Conservation (phyloP, 176 grass and related monocot species). For the Paspalum notatum region DNA sequence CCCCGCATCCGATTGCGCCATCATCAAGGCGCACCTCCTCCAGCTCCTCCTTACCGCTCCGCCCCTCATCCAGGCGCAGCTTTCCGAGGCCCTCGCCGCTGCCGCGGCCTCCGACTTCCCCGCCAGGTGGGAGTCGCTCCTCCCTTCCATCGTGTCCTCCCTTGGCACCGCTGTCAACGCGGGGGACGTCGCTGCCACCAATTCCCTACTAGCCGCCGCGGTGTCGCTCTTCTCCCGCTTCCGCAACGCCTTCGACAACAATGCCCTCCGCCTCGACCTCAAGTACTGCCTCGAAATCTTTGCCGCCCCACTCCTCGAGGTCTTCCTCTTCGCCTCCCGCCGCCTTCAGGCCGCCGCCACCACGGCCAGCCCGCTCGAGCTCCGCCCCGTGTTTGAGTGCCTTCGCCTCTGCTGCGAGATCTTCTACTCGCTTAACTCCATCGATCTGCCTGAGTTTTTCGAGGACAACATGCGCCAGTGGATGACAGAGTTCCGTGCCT, state of each 20-base stretch:
- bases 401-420: constrained; percentile 89
- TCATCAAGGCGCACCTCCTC: constrained; percentile 76
- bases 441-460: constrained; percentile 96
- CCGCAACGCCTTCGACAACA: constrained; percentile 82
- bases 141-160: constrained; percentile 72
- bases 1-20: constrained; percentile 61
- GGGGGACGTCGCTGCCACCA: constrained; percentile 60
- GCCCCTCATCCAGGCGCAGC: constrained; percentile 73
- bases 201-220: constrained; percentile 72
- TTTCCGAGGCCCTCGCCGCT: constrained; percentile 75
- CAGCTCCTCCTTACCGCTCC: constrained; percentile 78
- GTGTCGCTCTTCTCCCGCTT: constrained; percentile 85
- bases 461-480: constrained; percentile 97
- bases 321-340: constrained; percentile 76
- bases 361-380: constrained; percentile 44
- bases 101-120: constrained; percentile 81
- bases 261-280: constrained; percentile 80
- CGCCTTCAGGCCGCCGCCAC: constrained; percentile 54
- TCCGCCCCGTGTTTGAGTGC: constrained; percentile 75
- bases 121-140: constrained; percentile 71
- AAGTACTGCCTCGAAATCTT: constrained; percentile 93
- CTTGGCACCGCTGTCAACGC: constrained; percentile 55
- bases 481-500: constrained; percentile 88
- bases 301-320: constrained; percentile 78
- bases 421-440: constrained; percentile 92